phyloP scores from a whole-genome alignment of 2,329 filamentous ascomycete genomes.

The Aspergillus sergii region DNA sequence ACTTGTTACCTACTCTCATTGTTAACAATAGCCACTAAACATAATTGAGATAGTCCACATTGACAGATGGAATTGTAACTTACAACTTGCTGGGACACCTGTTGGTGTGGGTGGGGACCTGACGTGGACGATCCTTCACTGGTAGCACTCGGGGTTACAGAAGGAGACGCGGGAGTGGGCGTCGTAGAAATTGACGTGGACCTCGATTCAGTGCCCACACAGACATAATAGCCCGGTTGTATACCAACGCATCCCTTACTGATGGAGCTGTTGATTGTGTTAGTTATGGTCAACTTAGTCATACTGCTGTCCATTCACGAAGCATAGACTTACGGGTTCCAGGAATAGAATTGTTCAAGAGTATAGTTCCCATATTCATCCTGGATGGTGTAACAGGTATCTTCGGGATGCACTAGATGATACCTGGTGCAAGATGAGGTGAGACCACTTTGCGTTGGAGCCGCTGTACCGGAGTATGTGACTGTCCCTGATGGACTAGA shows the following conservation, averaged over 20 bases:
- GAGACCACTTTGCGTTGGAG: conserved; percentile 1
- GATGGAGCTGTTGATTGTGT: not conserved
- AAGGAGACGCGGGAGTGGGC: not conserved
- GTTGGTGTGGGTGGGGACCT: not conserved
- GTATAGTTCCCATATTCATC: conserved; percentile 5
- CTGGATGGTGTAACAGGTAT: conserved; percentile 1
- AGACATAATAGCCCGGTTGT: conserved; percentile 10
- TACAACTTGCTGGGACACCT: not conserved
- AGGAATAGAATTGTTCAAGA: conserved; percentile 6
- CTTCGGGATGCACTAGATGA: conserved; percentile 2
- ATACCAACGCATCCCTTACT: conserved; percentile 3
- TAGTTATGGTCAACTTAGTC: not conserved
- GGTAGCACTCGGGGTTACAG: not conserved
- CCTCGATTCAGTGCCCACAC: not conserved
- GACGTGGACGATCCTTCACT: not conserved
- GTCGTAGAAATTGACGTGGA: not conserved
- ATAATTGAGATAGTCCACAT: not conserved
- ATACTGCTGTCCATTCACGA: not conserved
- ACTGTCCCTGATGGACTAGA: not conserved
- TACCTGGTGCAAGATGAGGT: conserved; percentile 5
- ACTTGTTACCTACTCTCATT: conserved; percentile 2
- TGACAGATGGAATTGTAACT: not conserved
- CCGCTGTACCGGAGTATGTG: not conserved
- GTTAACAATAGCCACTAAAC: not conserved
- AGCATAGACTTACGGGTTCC: conserved; percentile 2